phyloP scores from a whole-genome alignment of 2,329 filamentous ascomycete genomes.

The Aspergillus sp. region DNA sequence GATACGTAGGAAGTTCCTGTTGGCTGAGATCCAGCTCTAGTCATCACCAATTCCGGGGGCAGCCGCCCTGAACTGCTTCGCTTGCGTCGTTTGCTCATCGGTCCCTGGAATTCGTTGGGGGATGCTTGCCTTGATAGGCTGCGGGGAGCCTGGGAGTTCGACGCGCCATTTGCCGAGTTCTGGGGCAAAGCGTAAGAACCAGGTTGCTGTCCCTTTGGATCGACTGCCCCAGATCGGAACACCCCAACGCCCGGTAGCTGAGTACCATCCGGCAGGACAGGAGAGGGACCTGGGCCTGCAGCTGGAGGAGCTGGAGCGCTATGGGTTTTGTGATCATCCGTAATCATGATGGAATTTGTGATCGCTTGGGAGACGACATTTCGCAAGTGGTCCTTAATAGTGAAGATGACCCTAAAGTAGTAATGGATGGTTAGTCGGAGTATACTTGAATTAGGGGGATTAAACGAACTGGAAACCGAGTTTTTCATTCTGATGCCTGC shows the following conservation, averaged over 20 bases:
- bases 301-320: constrained; percentile 33
- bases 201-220: constrained; percentile 33
- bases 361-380: constrained; percentile 74
- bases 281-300: constrained; percentile 23
- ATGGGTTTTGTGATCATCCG: constrained; percentile 93
- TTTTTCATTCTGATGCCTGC: constrained; percentile 89
- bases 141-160: constrained; percentile 47
- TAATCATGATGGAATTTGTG: constrained; percentile 87
- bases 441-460: constrained; percentile 1
- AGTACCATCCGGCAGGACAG: constrained; percentile 28
- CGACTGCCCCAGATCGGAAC: constrained; percentile 30
- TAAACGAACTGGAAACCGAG: constrained; percentile 59
- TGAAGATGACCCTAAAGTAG: constrained; percentile 66
- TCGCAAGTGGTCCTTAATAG: constrained; percentile 71
- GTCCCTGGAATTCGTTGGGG: constrained; percentile 55
- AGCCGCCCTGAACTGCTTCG: constrained; percentile 60
- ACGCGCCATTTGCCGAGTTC: constrained; percentile 26
- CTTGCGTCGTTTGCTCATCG: constrained; percentile 72
- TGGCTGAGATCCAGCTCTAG: constrained; percentile 57
- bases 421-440: constrained; percentile 11
- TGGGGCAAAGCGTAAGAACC: constrained; percentile 32
- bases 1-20: constrained; percentile 13
- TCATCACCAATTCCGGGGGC: constrained; percentile 70
- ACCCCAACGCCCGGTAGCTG: constrained; percentile 36
- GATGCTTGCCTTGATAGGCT: constrained; percentile 66